Evolutionary conservation across 2,329 filamentous ascomycete species (phyloP).

Genomic region (Beauveria scarabaeidicola): DNA sequence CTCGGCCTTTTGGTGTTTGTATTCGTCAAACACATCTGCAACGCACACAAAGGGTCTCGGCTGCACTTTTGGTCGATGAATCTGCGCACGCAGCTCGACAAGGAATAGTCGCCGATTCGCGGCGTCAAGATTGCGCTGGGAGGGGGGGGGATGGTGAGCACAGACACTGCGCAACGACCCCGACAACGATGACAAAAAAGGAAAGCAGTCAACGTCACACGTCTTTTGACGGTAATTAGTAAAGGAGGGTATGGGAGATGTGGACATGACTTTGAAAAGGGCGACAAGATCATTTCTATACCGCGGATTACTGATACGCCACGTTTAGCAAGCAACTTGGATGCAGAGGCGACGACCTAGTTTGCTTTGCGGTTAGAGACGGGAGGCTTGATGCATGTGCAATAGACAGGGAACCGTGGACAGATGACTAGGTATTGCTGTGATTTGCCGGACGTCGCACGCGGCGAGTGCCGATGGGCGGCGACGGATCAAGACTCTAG

Average conservation of each 20-base stretch:
- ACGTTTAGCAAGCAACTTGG: slow-evolving; percentile 25
- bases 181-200: slow-evolving; percentile 51
- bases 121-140: slow-evolving; percentile 47
- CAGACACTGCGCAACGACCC: slow-evolving; percentile 47
- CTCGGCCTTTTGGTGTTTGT: slow-evolving; percentile 44
- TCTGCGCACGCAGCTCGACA: slow-evolving; percentile 40
- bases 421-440: too few relatives aligned
- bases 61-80: slow-evolving; percentile 49
- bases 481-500: too few relatives aligned
- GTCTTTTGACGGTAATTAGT: slow-evolving; percentile 32
- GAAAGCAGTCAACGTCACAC: slow-evolving; percentile 30
- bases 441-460: too few relatives aligned
- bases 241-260: slow-evolving; percentile 45
- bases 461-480: too few relatives aligned
- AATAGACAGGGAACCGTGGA: too few relatives aligned
- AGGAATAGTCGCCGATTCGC: slow-evolving; percentile 29
- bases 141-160: slow-evolving; percentile 20
- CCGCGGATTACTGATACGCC: slow-evolving; percentile 35
- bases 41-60: slow-evolving; percentile 48
- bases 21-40: slow-evolving; percentile 50
- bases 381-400: too few relatives aligned
- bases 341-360: background rate
- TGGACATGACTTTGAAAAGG: slow-evolving; percentile 34
- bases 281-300: slow-evolving; percentile 36
- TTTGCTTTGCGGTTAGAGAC: background rate